Evolutionary conservation across 2,329 filamentous ascomycete genomes (phyloP).

Genomic region (Peltaster fructicola): DNA sequence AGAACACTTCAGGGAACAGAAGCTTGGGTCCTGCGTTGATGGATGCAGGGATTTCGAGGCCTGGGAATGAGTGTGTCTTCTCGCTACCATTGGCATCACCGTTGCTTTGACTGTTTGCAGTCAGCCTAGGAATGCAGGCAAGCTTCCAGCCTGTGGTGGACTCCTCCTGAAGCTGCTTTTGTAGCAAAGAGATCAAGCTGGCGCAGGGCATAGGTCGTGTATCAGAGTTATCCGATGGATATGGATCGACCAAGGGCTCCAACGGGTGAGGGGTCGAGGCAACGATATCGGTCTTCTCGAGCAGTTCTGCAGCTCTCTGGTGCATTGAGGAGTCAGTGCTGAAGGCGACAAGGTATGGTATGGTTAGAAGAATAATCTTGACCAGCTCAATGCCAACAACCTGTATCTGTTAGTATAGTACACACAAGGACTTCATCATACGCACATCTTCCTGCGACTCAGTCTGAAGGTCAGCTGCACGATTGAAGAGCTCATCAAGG

Average conservation of each 20-base stretch:
- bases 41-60: constrained; percentile 55
- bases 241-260: constrained; percentile 74
- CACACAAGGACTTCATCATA: not conserved
- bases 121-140: constrained; percentile 38
- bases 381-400: constrained; percentile 64
- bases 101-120: constrained; percentile 15
- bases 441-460: constrained; percentile 81
- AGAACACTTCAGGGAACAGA: constrained; percentile 82
- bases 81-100: constrained; percentile 47
- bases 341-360: constrained; percentile 73
- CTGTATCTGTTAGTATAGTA: constrained; percentile 19
- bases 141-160: constrained; percentile 59
- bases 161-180: constrained; percentile 70
- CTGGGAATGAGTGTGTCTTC: constrained; percentile 63
- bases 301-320: constrained; percentile 56
- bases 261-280: constrained; percentile 73
- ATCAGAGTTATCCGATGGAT: constrained; percentile 39
- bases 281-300: constrained; percentile 91
- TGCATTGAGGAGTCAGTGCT: constrained; percentile 47
- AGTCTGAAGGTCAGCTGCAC: constrained; percentile 85
- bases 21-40: constrained; percentile 57
- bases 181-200: constrained; percentile 64
- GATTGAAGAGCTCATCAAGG: constrained; percentile 74
- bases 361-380: constrained; percentile 87
- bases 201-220: constrained; percentile 45